Conservation (phyloP, 2,329 filamentous ascomycete genomes). For the Sporothrix mexicana region DNA sequence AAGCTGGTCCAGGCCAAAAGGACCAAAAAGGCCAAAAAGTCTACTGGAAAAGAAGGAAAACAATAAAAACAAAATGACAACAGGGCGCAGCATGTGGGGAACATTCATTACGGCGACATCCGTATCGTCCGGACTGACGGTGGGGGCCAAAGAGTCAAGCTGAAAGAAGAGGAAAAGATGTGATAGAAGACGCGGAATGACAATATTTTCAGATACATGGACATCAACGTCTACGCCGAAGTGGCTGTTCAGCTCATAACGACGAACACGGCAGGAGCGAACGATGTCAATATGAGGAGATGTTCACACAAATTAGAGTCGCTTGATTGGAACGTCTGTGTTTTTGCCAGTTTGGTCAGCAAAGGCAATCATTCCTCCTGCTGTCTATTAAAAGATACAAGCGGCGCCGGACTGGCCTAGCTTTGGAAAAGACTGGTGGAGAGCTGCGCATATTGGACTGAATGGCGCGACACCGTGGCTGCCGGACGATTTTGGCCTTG, state of each 20-base stretch:
- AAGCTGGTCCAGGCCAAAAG: not conserved
- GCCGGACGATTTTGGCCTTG: not conserved
- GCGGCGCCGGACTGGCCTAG: not conserved
- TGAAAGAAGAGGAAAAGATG: not conserved
- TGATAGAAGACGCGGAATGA: not conserved
- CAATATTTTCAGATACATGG: not conserved
- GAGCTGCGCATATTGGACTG: conserved; percentile 15
- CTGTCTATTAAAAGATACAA: conserved; percentile 21
- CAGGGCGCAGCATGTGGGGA: conserved; percentile 22
- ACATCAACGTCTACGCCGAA: not conserved
- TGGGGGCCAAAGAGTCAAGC: not conserved
- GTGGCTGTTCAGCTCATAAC: not conserved
- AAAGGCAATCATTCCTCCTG: not conserved
- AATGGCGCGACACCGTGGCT: conserved; percentile 7
- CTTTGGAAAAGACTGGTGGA: not conserved
- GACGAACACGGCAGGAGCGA: too few species aligned
- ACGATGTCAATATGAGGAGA: not conserved
- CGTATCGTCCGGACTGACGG: not conserved
- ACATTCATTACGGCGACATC: conserved; percentile 23
- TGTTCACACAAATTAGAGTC: not conserved
- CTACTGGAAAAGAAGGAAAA: not conserved
- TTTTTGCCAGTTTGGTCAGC: not conserved
- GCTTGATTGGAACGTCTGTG: not conserved
- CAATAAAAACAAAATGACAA: conserved; percentile 7
- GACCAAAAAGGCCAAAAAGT: not conserved